Conservation (phyloP, 2,329 filamentous ascomycete genomes). For the Cladophialophora immunda region DNA sequence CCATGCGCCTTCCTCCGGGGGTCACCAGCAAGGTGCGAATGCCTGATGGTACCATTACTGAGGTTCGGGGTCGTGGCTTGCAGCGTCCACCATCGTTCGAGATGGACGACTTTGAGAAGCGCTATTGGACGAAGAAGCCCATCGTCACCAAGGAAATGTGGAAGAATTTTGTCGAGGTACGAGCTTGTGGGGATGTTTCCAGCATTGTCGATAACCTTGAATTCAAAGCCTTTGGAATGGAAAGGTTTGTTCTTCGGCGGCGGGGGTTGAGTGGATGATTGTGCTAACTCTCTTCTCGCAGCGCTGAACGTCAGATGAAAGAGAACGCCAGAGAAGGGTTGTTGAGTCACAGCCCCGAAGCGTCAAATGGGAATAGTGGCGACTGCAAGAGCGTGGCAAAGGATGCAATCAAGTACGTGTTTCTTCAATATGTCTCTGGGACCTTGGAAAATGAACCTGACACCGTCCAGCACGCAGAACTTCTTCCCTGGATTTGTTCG, state of each 20-base stretch:
- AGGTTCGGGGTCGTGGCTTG: slow-evolving; percentile 37
- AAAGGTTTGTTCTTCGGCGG: slow-evolving; percentile 24
- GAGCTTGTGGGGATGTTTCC: background rate
- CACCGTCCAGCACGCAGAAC: slow-evolving; percentile 14
- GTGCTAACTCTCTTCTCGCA: slow-evolving; percentile 19
- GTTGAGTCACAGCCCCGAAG: slow-evolving; percentile 18
- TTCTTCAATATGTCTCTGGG: background rate
- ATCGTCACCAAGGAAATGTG: slow-evolving; percentile 33
- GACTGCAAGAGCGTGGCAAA: slow-evolving; percentile 5
- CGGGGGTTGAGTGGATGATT: background rate
- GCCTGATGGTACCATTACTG: slow-evolving; percentile 33
- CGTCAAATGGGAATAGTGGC: slow-evolving; percentile 6
- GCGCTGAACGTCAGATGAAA: slow-evolving; percentile 19
- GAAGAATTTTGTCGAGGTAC: slow-evolving; percentile 28
- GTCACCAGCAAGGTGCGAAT: slow-evolving; percentile 33
- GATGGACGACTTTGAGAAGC: slow-evolving; percentile 37
- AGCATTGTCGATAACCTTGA: slow-evolving; percentile 12
- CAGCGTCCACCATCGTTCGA: slow-evolving; percentile 33
- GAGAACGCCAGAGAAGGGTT: slow-evolving; percentile 22
- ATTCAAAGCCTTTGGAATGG: slow-evolving; percentile 9
- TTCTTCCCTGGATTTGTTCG: slow-evolving; percentile 11
- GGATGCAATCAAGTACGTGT: slow-evolving; percentile 15
- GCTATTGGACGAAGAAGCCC: slow-evolving; percentile 37
- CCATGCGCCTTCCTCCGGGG: slow-evolving; percentile 37
- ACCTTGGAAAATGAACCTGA: slow-evolving; percentile 13